phyloP scores from a whole-genome alignment of 2,329 filamentous ascomycete species.

The Corynespora cassiicola region DNA sequence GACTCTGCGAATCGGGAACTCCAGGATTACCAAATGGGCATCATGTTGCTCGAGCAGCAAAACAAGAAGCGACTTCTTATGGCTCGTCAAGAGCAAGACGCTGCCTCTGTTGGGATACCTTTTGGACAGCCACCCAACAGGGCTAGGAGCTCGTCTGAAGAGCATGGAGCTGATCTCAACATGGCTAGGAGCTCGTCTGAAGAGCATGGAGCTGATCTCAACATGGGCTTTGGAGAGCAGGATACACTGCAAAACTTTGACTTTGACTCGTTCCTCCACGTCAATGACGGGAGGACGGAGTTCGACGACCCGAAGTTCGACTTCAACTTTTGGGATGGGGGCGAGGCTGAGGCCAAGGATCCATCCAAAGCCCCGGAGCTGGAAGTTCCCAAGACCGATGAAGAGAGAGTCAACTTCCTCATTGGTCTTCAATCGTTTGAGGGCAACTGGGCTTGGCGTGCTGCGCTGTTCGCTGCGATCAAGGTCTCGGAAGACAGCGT shows the following conservation, averaged over 20 bases:
- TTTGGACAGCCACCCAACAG: too few species aligned
- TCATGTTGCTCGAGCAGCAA: constrained; percentile 84
- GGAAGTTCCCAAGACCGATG: constrained; percentile 16
- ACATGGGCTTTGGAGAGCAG: too few species aligned
- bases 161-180: too few species aligned
- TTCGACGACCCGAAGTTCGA: constrained; percentile 22
- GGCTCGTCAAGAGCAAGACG: constrained; percentile 63
- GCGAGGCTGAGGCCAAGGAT: constrained; percentile 1
- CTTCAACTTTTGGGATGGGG: constrained; percentile 23
- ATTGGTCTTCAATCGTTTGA: constrained; percentile 64
- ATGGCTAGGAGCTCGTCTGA: too few species aligned
- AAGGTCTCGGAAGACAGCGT: constrained; percentile 13
- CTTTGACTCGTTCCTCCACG: constrained; percentile 68
- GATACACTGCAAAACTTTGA: constrained; percentile 71
- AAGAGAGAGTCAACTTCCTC: constrained; percentile 49
- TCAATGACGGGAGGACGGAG: constrained; percentile 48
- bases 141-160: too few species aligned
- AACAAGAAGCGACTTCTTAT: constrained; percentile 84
- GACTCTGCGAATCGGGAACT: too few species aligned
- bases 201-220: too few species aligned
- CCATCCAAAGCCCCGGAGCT: not conserved
- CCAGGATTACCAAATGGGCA: constrained; percentile 83
- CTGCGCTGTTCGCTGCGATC: constrained; percentile 27
- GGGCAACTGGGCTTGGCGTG: constrained; percentile 58
- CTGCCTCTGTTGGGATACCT: constrained; percentile 28